Base-by-base conservation (phyloP, 2,329 filamentous ascomycete genomes). In the Keithomyces neogunnii region DNA sequence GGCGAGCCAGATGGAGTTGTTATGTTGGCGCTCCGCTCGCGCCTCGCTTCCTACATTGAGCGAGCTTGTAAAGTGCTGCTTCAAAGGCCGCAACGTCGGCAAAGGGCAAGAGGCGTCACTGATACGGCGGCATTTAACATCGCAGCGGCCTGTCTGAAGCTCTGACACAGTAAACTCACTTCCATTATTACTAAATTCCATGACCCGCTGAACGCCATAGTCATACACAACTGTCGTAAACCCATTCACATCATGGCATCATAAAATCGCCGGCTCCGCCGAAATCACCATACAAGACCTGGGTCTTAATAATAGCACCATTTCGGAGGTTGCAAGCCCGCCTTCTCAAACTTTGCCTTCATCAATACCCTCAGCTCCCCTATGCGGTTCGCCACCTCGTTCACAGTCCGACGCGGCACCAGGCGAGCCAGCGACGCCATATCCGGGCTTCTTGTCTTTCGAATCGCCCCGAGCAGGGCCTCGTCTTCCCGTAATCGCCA, bases 401-500 rank as follows among this genome's bases (percentile, higher is more conserved):
- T 19, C 26, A 46, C 39, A 19, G 47, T 53, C 28, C 63, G 56
- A 3, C 38, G 29, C 5, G 58, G 56, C n/a, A 63, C 45, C 26
- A 55, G 29, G 28, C 42, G 32, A 5, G 19, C 32, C 33, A 64
- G 44, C 26, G 50, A 50, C 3, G 47, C 28, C 2, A 55, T 47
- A 13, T 59, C 49, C 1, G 56, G 59, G 33, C 54, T 47, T 13
- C 47, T 47, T 1, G 52, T 49, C 26, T 54, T 58, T 19, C 61
- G 57, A 28, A 66, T 59, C 50, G 54, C 43, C 29, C 47, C 52
- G 8, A 65, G 50, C 13, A 66, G 53, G n/a, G 32, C 47, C 1
- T 63, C 56, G 50, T 66, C 63, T 50, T 66, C 63, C 51, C 53
- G 52, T 39, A 54, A 48, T 31, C 55, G 35, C 62, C 63, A 66